phyloP scores from a whole-genome alignment of 306 rosid genomes.

The Macrotyloma uniflorum region DNA sequence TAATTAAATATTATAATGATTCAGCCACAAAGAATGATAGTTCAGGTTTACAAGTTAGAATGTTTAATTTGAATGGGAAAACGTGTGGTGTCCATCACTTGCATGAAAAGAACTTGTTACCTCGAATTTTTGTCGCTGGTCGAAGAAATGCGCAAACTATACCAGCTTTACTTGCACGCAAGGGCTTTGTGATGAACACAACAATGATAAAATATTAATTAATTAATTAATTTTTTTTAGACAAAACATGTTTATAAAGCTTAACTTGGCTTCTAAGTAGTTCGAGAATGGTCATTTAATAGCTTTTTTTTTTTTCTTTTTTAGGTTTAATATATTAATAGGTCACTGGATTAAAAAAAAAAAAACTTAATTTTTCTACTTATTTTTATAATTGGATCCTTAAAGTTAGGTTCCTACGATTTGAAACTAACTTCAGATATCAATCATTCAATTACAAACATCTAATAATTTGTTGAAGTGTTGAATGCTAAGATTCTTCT shows the following conservation, averaged over 20 bases:
- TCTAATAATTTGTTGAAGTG: background rate
- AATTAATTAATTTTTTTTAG: background rate
- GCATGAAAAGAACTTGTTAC: conserved; percentile 31
- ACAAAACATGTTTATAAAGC: background rate
- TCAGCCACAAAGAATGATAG: background rate
- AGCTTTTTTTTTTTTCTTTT: background rate
- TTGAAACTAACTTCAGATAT: no score
- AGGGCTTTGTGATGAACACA: conserved; percentile 17
- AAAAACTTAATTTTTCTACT: no score
- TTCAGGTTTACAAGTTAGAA: background rate
- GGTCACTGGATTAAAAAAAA: no score
- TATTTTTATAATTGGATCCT: no score
- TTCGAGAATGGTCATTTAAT: background rate
- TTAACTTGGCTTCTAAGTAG: background rate
- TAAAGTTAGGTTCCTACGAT: no score
- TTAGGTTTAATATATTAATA: no score
- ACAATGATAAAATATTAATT: background rate
- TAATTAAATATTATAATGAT: background rate
- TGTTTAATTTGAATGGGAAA: conserved; percentile 9
- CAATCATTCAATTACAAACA: no score
- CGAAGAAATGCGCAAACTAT: conserved; percentile 11
- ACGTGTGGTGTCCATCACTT: conserved; percentile 21
- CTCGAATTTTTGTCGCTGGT: background rate
- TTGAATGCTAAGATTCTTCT: background rate
- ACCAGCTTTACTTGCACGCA: conserved; percentile 45